These are phyloP conservation scores for Pinus taeda DNA, from an alignment of 75 land plant genomes.

Conservation along the genomic window DNA sequence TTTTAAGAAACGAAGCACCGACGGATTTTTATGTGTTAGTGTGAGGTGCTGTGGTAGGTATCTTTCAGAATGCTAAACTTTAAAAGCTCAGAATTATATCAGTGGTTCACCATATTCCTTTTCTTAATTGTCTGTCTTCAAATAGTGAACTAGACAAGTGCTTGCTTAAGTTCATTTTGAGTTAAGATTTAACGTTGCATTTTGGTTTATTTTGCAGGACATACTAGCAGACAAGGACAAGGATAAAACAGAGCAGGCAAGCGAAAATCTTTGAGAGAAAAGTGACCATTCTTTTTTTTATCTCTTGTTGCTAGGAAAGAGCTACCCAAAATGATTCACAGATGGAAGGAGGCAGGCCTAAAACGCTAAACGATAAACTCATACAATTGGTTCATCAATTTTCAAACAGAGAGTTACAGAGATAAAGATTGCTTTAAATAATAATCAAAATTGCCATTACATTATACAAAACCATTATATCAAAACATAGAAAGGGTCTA, in stretches of 20 bases:
- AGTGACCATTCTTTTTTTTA: slow-evolving; percentile 38
- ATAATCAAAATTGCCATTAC: too few relatives aligned
- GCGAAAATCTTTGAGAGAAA: slow-evolving; percentile 49
- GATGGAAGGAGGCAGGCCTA: too few relatives aligned
- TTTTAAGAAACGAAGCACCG: slow-evolving; percentile 66
- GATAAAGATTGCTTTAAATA: too few relatives aligned
- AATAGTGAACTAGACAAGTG: not conserved
- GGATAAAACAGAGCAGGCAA: slow-evolving; percentile 46
- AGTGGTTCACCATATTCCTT: too few relatives aligned
- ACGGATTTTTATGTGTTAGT: slow-evolving; percentile 66
- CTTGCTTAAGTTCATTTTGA: not conserved
- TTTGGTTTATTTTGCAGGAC: slow-evolving; percentile 37
- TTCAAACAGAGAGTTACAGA: too few relatives aligned
- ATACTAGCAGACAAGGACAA: slow-evolving; percentile 32
- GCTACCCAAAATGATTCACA: not conserved
- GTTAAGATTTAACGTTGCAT: too few relatives aligned
- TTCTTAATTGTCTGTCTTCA: not conserved
- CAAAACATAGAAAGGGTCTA: too few relatives aligned
- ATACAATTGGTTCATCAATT: too few relatives aligned
- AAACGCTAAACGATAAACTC: too few relatives aligned
- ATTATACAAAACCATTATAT: too few relatives aligned
- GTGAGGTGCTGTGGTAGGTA: slow-evolving; percentile 49
- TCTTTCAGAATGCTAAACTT: not conserved
- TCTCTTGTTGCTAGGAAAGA: not conserved
- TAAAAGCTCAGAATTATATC: too few relatives aligned